Evolutionary conservation across 2,329 filamentous ascomycete genomes (phyloP), one percentile per base, ranked within the genome.

Genomic region (Exophiala oligosperma): DNA sequence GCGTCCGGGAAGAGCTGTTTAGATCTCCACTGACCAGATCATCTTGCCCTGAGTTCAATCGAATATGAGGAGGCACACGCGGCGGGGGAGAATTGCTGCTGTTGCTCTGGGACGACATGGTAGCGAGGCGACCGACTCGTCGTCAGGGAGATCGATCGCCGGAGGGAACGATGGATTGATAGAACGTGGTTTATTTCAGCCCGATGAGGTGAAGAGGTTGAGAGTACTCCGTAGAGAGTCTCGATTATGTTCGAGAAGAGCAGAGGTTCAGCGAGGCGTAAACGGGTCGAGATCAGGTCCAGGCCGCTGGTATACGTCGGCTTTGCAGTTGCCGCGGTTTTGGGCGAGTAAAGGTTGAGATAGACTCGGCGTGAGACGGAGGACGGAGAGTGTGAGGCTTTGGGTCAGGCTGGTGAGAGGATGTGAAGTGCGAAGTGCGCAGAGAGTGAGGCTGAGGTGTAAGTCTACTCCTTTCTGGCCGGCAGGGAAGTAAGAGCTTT

Each of bases 11-110:
- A 14, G 60, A 63, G 37, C 56, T 52, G 23, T 49, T 57, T 21
- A 56, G 14, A 49, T 64, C 59, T 41, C 43, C 49, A 17, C 43
- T 73, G 61, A 78, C 74, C 32, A 80, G 72, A 67, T 87, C 79
- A 63, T 82, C 78, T 63, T 76, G 79, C 47, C 81, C 84, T 26
- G 84, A 86, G 68, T 88, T 87, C 63, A 88, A 78, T 57, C 84
- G 83, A 59, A 88, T 83, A 64, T 87, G 85, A 64, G 84, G 84
- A 61, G 80, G 75, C 4, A 65, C 59, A 50, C 72, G 47, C 52
- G 67, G 60, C 40, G 61, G 47, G 35, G 62, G 46, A 29, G 54
- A 56, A 29, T 48, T 60, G 51, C 55, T 58, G 56, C 58, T 60
- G 57, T 61, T 62, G 61, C 61, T 61, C 43, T 61, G 54, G 47